Conservation (phyloP, 2,329 filamentous ascomycete genomes). For the Cordyceps cateniannulata region DNA sequence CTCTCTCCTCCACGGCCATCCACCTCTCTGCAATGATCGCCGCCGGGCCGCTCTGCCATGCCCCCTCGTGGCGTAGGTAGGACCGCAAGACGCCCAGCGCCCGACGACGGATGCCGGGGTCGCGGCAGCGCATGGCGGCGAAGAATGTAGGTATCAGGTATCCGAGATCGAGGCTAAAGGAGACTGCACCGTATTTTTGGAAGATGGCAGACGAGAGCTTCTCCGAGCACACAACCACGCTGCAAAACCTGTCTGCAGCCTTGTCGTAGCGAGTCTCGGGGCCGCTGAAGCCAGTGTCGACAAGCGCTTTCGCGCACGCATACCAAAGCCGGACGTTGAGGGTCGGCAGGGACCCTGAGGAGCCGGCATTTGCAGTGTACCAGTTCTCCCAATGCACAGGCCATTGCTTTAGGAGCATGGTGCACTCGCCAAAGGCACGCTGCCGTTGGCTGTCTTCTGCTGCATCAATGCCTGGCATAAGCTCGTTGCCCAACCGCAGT, state of each 20-base stretch:
- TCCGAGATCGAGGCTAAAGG: slow-evolving; percentile 9
- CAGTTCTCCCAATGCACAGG: neutral
- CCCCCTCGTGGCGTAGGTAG: neutral
- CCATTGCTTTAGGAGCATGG: neutral
- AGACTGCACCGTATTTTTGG: neutral
- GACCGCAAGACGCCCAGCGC: neutral
- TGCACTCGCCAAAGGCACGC: neutral
- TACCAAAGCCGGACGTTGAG: slow-evolving; percentile 5
- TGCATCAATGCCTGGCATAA: neutral
- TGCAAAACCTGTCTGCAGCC: neutral
- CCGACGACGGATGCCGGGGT: neutral
- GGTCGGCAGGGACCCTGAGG: neutral
- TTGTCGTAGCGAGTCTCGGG: slow-evolving; percentile 1
- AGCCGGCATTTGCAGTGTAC: neutral
- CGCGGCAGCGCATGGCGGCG: slow-evolving; percentile 4
- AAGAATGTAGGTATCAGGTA: slow-evolving; percentile 1
- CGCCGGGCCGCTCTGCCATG: slow-evolving; percentile 6
- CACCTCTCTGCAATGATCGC: neutral
- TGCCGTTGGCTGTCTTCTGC: neutral
- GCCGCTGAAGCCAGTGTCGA: neutral
- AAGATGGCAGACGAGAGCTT: neutral
- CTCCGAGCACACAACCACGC: neutral
- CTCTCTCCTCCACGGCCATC: neutral
- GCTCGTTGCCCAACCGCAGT: neutral
- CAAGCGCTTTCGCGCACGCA: neutral